Evolutionary conservation across 192 early-diverging fungal species (phyloP).

Genomic region (Rhizoclosmatium globosum): DNA sequence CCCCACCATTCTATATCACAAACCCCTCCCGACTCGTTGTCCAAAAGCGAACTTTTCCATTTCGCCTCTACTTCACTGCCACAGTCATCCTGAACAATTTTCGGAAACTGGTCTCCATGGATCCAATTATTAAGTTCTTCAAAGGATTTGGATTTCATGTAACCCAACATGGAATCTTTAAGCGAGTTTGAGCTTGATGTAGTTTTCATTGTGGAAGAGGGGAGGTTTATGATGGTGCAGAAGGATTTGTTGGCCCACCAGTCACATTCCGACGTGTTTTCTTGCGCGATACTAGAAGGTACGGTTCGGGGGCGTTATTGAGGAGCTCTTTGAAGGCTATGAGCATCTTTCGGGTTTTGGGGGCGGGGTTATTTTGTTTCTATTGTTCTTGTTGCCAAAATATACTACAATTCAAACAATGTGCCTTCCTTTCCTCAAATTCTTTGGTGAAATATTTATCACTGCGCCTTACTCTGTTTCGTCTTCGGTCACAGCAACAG

Average conservation of each 20-base stretch:
- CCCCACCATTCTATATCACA: background rate
- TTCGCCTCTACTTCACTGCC: no score
- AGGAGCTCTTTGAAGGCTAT: conserved; percentile 4
- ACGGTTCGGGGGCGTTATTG: background rate
- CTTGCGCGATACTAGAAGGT: background rate
- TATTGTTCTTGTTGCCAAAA: background rate
- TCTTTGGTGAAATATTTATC: background rate
- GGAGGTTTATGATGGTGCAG: background rate
- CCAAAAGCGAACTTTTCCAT: no score
- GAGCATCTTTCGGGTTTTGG: background rate
- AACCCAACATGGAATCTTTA: no score
- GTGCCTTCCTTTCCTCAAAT: background rate
- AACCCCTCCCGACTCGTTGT: background rate
- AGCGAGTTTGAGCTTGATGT: background rate
- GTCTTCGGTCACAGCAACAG: no score
- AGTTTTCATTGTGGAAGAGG: background rate
- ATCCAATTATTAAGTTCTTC: no score
- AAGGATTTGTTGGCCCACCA: background rate
- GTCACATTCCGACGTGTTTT: background rate
- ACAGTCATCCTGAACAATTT: background rate
- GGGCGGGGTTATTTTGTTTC: background rate
- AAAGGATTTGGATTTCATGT: no score
- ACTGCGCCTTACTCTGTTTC: no score
- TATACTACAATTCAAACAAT: background rate
- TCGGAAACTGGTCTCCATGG: background rate